Conservation (phyloP, 2,329 filamentous ascomycete genomes). For the Aotearoamyces nothofagi region DNA sequence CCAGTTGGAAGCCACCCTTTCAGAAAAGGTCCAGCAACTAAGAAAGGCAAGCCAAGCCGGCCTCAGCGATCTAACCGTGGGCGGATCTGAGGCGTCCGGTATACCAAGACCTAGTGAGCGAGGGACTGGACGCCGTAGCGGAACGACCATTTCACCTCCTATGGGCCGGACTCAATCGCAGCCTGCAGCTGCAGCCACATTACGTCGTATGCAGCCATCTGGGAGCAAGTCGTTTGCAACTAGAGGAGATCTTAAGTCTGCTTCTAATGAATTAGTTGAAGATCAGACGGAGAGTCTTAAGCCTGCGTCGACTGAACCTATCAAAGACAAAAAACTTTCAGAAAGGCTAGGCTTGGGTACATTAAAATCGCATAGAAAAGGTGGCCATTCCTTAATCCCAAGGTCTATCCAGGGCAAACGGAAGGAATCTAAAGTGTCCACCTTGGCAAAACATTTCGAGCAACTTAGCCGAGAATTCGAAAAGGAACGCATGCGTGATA, state of each 20-base stretch:
- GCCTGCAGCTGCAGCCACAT: slow-evolving; percentile 17
- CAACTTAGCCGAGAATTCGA: slow-evolving; percentile 84
- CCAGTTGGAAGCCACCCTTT: slow-evolving; percentile 9
- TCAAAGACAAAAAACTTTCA: slow-evolving; percentile 54
- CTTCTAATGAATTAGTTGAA: slow-evolving; percentile 6
- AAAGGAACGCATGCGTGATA: slow-evolving; percentile 78
- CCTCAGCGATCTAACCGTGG: slow-evolving; percentile 5
- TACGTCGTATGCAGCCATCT: slow-evolving; percentile 13
- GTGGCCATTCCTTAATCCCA: slow-evolving; percentile 65
- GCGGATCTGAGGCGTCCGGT: slow-evolving; percentile 13
- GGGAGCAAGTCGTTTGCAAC: slow-evolving; percentile 10
- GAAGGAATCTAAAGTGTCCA: slow-evolving; percentile 68
- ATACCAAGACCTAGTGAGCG: slow-evolving; percentile 19
- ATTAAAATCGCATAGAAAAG: slow-evolving; percentile 43
- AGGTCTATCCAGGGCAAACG: slow-evolving; percentile 62
- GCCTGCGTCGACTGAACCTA: slow-evolving; percentile 12
- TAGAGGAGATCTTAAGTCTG: slow-evolving; percentile 10
- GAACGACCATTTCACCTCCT: slow-evolving; percentile 14
- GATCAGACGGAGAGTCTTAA: slow-evolving; percentile 11
- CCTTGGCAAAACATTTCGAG: slow-evolving; percentile 90
- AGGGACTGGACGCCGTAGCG: slow-evolving; percentile 10
- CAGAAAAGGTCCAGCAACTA: slow-evolving; percentile 17
- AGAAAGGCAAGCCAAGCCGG: slow-evolving; percentile 9
- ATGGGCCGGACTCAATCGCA: slow-evolving; percentile 19
- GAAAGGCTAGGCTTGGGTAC: slow-evolving; percentile 57